These are phyloP conservation scores for Cynanchum wilfordii DNA, from an alignment of 257 asterid genomes.

Conservation along the genomic window DNA sequence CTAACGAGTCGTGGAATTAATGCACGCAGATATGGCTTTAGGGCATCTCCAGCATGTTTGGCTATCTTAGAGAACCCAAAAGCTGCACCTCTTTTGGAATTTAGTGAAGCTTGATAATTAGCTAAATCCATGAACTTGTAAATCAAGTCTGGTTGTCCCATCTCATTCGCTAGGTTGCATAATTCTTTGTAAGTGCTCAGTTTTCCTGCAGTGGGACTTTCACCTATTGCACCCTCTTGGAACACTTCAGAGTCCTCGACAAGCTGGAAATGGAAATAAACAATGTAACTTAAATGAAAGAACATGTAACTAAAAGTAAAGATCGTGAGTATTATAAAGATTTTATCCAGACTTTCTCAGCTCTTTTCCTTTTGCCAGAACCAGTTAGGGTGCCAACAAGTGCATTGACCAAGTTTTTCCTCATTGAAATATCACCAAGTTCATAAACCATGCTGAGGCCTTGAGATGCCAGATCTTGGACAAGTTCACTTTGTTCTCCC, in stretches of 20 bases:
- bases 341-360: slow-evolving; percentile 63
- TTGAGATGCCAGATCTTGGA: slow-evolving; percentile 98
- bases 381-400: slow-evolving; percentile 98
- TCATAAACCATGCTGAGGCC: slow-evolving; percentile 98
- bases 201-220: slow-evolving; percentile 93
- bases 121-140: slow-evolving; percentile 98
- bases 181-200: slow-evolving; percentile 96
- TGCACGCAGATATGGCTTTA: slow-evolving; percentile 71
- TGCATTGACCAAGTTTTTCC: slow-evolving; percentile 84
- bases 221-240: slow-evolving; percentile 88
- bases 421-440: slow-evolving; percentile 84
- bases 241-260: slow-evolving; percentile 90
- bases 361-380: slow-evolving; percentile 96
- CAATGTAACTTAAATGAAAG: slow-evolving; percentile 1
- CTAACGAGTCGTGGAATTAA: slow-evolving; percentile 90
- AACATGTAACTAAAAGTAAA: neutral
- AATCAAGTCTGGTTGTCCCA: slow-evolving; percentile 97
- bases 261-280: slow-evolving; percentile 46
- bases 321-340: slow-evolving; percentile 3
- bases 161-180: slow-evolving; percentile 90
- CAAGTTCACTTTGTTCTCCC: slow-evolving; percentile 92
- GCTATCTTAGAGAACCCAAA: slow-evolving; percentile 99
- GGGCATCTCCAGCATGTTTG: slow-evolving; percentile 95
- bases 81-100: slow-evolving; percentile 97
- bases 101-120: slow-evolving; percentile 87